phyloP scores from a whole-genome alignment of 148 eudicot genomes.

The Cornus kousa region DNA sequence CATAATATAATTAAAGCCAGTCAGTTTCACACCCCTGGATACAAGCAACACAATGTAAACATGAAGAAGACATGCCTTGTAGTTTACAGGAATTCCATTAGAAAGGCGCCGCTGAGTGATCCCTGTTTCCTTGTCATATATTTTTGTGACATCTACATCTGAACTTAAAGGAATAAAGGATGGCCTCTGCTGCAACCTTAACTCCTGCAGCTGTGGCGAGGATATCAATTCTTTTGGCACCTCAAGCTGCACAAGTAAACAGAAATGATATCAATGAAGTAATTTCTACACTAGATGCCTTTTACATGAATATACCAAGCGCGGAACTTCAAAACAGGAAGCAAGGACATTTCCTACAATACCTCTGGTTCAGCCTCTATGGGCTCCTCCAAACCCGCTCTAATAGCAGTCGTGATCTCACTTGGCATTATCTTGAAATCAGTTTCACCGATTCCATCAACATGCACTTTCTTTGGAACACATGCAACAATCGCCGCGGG shows the following conservation, averaged over 20 bases:
- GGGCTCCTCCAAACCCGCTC: conserved; percentile 78
- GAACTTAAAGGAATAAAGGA: conserved; percentile 50
- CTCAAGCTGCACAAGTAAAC: conserved; percentile 67
- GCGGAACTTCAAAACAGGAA: conserved; percentile 5
- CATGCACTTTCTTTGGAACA: conserved; percentile 81
- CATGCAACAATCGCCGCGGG: conserved; percentile 99
- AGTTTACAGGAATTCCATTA: conserved; percentile 89
- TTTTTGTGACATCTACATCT: conserved; percentile 41
- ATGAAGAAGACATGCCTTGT: conserved; percentile 55
- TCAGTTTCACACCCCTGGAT: background rate
- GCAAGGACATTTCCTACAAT: conserved; percentile 15
- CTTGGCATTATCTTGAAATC: conserved; percentile 71
- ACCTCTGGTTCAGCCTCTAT: conserved; percentile 99
- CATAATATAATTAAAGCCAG: background rate
- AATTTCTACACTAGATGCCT: background rate
- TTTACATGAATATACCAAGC: background rate
- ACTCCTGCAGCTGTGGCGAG: conserved; percentile 53
- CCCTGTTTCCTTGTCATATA: conserved; percentile 79
- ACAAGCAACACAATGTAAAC: background rate
- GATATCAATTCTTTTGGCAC: conserved; percentile 89
- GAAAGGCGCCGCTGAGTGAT: conserved; percentile 84
- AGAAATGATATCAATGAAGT: conserved; percentile 9
- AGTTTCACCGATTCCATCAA: conserved; percentile 73
- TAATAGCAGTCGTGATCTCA: conserved; percentile 82
- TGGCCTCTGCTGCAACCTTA: conserved; percentile 56